Evolutionary conservation across 495 filamentous ascomycete species (phyloP).

Genomic region (Ascodesmis nigricans): DNA sequence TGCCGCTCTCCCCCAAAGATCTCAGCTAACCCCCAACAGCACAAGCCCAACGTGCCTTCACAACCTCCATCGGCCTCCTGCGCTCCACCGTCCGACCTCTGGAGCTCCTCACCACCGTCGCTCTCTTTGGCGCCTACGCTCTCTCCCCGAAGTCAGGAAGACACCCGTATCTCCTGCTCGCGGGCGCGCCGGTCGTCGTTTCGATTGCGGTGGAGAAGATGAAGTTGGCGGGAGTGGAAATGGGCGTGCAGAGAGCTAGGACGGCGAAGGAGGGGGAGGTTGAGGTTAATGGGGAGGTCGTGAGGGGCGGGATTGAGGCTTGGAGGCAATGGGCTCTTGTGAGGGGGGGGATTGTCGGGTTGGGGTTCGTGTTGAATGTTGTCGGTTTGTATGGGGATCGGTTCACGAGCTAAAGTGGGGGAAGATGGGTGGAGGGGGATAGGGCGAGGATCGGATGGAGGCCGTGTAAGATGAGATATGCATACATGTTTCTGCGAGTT

Average conservation of each 20-base stretch:
- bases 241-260: constrained; percentile 8
- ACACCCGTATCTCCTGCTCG: constrained; percentile 49
- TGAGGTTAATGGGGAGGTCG: constrained; percentile 20
- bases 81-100: constrained; percentile 29
- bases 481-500: too few species aligned
- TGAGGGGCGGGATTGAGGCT: constrained; percentile 16
- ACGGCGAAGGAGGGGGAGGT: constrained; percentile 8
- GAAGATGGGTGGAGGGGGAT: not conserved
- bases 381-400: constrained; percentile 20
- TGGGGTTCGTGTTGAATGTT: constrained; percentile 17
- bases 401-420: constrained; percentile 7
- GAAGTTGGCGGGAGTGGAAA: constrained; percentile 20
- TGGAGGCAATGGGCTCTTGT: constrained; percentile 17
- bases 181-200: constrained; percentile 26
- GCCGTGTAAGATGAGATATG: not conserved
- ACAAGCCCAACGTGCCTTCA: constrained; percentile 32
- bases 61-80: constrained; percentile 32
- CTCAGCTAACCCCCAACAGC: constrained; percentile 40
- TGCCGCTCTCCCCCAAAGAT: constrained; percentile 28
- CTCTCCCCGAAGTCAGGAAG: constrained; percentile 35
- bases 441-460: not conserved
- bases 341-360: constrained; percentile 13
- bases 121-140: constrained; percentile 35
- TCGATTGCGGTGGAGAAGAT: constrained; percentile 24
- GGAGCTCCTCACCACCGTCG: constrained; percentile 29